Evolutionary conservation across 306 rosid species (phyloP), one percentile per base, ranked within the genome.

Genomic region (Pterocarpus santalinus): DNA sequence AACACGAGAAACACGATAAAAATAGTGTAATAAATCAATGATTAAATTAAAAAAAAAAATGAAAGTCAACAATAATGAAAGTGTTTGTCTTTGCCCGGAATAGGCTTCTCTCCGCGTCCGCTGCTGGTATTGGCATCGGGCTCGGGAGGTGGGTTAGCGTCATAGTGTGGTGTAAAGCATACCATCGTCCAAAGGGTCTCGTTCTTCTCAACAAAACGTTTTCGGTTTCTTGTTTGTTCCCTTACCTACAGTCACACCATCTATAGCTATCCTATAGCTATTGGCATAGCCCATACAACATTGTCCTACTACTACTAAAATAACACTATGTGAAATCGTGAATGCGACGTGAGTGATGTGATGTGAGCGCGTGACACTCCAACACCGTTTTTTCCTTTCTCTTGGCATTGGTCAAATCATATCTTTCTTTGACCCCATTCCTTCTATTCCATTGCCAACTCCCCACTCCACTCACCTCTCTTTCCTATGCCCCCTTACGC

Each of bases 351-450:
- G 34, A n/a, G 30, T 56, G 83, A 86, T 75, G 78, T 80, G 87
- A 89, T 82, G 32, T 8, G 1, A 4, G 17, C 15, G 34, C 57
- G 17, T 57, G 34, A 78, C 53, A 65, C 56, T 49, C 39, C 35
- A 69, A 13, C 76, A 44, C 71, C 77, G 70, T 70, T 69, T 57
- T n/a, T 36, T 49, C 35, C 71, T 38, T 72, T 52, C 49, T 38
- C 39, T 11, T 52, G 0, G 34, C 82, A 28, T 75, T 73, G 69
- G 80, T 91, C 94, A 91, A 87, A 92, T 92, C 90, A 84, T 58
- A 84, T 47, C 9, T 65, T 70, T 85, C 87, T 78, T 33, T 43
- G 17, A 8, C 63, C 75, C 81, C 73, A 65, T 65, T 66, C 11
- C 80, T 65, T 38, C 72, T 28, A 1, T 1, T 56, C 11, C 5